Base-by-base conservation (phyloP, 1,139 yeast species). In the Geotrichum macrosporum region DNA sequence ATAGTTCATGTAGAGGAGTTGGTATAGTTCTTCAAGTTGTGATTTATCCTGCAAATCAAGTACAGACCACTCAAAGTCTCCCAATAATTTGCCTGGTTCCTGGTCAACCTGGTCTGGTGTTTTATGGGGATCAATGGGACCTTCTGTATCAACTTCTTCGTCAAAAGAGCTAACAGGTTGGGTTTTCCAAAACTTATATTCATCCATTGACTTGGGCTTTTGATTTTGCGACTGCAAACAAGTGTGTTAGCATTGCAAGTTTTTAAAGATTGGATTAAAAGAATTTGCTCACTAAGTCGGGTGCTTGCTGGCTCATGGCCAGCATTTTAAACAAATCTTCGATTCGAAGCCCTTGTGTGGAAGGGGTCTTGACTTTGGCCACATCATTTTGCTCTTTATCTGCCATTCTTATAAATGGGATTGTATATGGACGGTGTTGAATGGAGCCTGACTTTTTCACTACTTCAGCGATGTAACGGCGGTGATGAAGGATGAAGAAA, bases 171-270 rank as follows among this genome's bases (percentile, higher is more conserved):
- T 77, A 16, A 94, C 98, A 0, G 98, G 98, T 66, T 92, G 99
- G 5, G 98, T 94, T 62, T 84, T 85, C 99, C 99, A 92, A 68
- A 92, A 92, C 68, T 86, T 87, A 71, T 89, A 87, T 60, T 88
- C 95, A 47, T 85, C 80, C 88, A 89, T 87, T 30, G 81, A 78
- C 60, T 83, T 84, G 8, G 51, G 49, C 32, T 45, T 41, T 18
- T 48, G 22, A 6, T n/a, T 20, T 12, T 15, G 32, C 19, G 12
- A 18, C 29, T 35, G 19, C 18, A 41, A 35, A 9, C 20, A 12
- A 10, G 15, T 32, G 16, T 3, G 10, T n/a, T 15, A 12, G 13
- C 20, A 30, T 18, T 12, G 27, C 22, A 31, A 36, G 29, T 27
- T 27, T 5, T 35, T 5, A 21, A 20, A 21, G 6, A 24, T 10